Conservation (phyloP, 2,329 filamentous ascomycete species). For the Chrysosphaeria jannelii region DNA sequence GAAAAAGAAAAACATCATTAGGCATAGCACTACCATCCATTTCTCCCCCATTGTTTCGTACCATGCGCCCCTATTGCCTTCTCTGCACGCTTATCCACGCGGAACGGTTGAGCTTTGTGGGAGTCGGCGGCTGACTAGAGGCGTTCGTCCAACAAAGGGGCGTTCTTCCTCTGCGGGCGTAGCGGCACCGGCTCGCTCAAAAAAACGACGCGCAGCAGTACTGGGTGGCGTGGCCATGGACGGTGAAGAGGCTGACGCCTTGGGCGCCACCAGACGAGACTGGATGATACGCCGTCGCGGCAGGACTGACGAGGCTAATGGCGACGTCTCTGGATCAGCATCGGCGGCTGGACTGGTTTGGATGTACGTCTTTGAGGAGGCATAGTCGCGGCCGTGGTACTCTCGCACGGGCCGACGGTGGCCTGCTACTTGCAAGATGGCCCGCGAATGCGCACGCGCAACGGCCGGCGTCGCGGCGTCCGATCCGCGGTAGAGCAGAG, state of each 20-base stretch:
- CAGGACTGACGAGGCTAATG: constrained; percentile 14
- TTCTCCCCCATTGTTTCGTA: no score
- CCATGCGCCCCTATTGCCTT: no score
- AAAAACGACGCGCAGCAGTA: constrained; percentile 9
- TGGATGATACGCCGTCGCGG: constrained; percentile 22
- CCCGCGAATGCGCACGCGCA: constrained; percentile 25
- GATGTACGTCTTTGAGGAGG: constrained; percentile 1
- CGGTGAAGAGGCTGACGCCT: background rate
- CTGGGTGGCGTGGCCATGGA: constrained; percentile 9
- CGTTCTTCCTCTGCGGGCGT: no score
- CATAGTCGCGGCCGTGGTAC: constrained; percentile 5
- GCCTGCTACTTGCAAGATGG: constrained; percentile 21
- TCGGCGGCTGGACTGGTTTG: background rate
- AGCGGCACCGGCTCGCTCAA: background rate
- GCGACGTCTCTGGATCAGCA: constrained; percentile 3
- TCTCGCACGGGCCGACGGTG: constrained; percentile 11
- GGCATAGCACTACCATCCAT: no score
- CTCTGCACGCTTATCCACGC: no score
- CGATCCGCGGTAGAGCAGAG: constrained; percentile 14
- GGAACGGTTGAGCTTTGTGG: no score
- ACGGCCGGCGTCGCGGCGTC: constrained; percentile 5
- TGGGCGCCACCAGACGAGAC: constrained; percentile 15
- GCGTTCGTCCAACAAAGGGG: no score
- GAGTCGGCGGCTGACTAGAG: no score
- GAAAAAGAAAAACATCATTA: background rate